phyloP scores from a whole-genome alignment of 306 rosid species.

The Vigna hirtella region DNA sequence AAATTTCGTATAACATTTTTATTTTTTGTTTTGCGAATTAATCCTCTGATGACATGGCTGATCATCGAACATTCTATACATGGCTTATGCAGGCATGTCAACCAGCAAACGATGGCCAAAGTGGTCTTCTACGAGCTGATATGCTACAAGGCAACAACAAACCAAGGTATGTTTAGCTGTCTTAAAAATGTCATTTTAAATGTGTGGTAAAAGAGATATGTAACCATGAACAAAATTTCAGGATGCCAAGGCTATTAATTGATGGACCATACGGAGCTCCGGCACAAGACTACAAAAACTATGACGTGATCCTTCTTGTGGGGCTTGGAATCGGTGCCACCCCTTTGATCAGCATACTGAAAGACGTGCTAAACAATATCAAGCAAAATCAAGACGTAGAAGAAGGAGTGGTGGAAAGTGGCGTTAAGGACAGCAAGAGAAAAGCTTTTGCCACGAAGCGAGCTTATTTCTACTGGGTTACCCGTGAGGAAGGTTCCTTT shows the following conservation, averaged over 20 bases:
- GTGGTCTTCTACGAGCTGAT: constrained; percentile 85
- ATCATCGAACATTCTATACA: not conserved
- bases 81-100: constrained; percentile 72
- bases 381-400: constrained; percentile 64
- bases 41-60: not conserved
- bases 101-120: constrained; percentile 68
- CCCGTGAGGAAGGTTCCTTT: constrained; percentile 84
- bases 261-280: constrained; percentile 97
- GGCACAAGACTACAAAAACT: constrained; percentile 88
- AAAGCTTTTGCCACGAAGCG: constrained; percentile 69
- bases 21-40: not conserved
- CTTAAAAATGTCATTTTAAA: not conserved
- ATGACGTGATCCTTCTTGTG: constrained; percentile 82
- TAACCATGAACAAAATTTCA: constrained; percentile 33
- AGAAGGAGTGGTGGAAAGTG: constrained; percentile 46
- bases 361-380: constrained; percentile 84
- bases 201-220: not conserved
- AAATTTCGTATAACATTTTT: not conserved
- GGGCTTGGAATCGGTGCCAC: constrained; percentile 95
- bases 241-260: constrained; percentile 76
- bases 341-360: constrained; percentile 82
- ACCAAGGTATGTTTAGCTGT: constrained; percentile 55
- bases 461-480: constrained; percentile 95
- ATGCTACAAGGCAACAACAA: constrained; percentile 53
- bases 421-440: constrained; percentile 49